Base-by-base conservation (phyloP, 2,329 filamentous ascomycete genomes). In the Cladosporium sphaerospermum region DNA sequence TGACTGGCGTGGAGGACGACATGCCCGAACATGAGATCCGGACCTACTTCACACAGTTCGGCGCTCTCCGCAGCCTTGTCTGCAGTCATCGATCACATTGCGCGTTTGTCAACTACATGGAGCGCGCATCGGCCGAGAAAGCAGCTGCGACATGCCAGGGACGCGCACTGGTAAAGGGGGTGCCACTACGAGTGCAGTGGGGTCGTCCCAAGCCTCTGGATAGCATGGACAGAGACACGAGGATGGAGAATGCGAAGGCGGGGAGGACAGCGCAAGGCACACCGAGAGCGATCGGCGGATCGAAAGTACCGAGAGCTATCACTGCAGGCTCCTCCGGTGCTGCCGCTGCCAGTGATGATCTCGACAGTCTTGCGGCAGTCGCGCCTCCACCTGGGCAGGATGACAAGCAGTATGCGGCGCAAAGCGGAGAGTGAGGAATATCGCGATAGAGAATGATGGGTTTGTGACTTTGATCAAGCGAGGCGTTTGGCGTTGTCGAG, bases 31-130 rank as follows among this genome's bases (percentile, higher is more conserved):
- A 91, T 71, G 90, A 91, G 64, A 78, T 99, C 23, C 87, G 93
- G 45, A 86, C 89, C 2, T 93, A 95, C 70, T 99, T 99, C 75
- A 83, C 89, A 56, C 81, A 82, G 14, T 90, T 91, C 63, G 93
- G 93, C 58, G 89, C 92, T 65, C 85, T 99, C 56, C 88, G 93
- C 63, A 96, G 90, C 23, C 75, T 99, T 13, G 86, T 99, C 36
- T 97, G 93, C 71, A 96, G 91, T 6, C 93, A 99, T 73, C 90
- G 95, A 75, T 92, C 92, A 13, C 93, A 97, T 67, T 97, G 91
- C 69, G 93, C 93, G 1, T 99, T 97, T 67, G 78, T 99, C 72
- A 99, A 99, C 73, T 99, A 89, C 68, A 84, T 90, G 61, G 88
- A 86, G 3, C 81, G 93, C 54, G 83, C 89, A 57, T 86, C 81